Evolutionary conservation across 2,329 filamentous ascomycete species (phyloP).

Genomic region (Pseudomassariella vexata): DNA sequence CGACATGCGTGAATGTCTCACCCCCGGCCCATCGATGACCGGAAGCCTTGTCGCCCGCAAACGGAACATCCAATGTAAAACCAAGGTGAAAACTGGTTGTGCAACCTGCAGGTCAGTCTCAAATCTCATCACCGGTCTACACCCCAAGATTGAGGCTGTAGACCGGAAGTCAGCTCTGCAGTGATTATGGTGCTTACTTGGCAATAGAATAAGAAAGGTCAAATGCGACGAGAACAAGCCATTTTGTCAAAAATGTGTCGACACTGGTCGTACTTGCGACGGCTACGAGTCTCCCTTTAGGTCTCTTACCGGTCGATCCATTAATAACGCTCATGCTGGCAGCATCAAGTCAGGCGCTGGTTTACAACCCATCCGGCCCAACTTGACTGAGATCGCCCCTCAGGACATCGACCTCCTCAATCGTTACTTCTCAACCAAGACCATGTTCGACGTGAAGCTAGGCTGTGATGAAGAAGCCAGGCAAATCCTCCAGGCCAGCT

Average conservation of each 20-base stretch:
- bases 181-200: slow-evolving; percentile 10
- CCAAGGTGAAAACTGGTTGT: slow-evolving; percentile 37
- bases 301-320: slow-evolving; percentile 15
- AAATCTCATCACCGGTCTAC: slow-evolving; percentile 11
- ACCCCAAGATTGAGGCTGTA: slow-evolving; percentile 1
- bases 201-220: slow-evolving; percentile 27
- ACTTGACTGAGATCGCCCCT: slow-evolving; percentile 14
- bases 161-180: slow-evolving; percentile 1
- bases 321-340: slow-evolving; percentile 8
- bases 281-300: slow-evolving; percentile 35
- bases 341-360: slow-evolving; percentile 12
- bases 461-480: slow-evolving; percentile 32
- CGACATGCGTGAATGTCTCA: slow-evolving; percentile 5
- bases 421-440: slow-evolving; percentile 34
- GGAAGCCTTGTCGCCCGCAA: slow-evolving; percentile 15
- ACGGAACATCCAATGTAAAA: slow-evolving; percentile 19
- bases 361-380: slow-evolving; percentile 14
- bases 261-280: slow-evolving; percentile 34
- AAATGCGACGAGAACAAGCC: slow-evolving; percentile 33
- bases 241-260: slow-evolving; percentile 27
- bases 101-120: slow-evolving; percentile 34
- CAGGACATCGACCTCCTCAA: slow-evolving; percentile 28
- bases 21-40: slow-evolving; percentile 15
- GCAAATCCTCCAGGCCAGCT: slow-evolving; percentile 30
- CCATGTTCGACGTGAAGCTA: slow-evolving; percentile 31